Conservation (phyloP, 2,329 filamentous ascomycete species). For the Aspergillus chevalieri region DNA sequence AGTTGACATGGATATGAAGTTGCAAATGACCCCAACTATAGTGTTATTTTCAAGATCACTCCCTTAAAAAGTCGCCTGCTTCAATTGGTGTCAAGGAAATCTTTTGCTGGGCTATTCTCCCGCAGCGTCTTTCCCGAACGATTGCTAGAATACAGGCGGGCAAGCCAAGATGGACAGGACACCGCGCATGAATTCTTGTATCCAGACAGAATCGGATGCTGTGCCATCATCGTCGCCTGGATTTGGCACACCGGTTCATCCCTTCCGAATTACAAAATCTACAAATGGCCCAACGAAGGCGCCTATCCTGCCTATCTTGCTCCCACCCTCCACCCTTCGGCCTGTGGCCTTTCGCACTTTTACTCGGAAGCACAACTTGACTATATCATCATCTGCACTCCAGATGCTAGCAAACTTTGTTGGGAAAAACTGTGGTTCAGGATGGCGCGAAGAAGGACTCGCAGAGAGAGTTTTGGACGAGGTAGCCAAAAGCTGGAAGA, state of each 20-base stretch:
- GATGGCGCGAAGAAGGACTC: slow-evolving; percentile 91
- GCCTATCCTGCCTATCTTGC: slow-evolving; percentile 76
- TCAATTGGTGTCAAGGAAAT: neutral
- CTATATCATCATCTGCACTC: slow-evolving; percentile 78
- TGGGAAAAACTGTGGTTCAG: slow-evolving; percentile 86
- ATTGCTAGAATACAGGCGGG: neutral
- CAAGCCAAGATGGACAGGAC: slow-evolving; percentile 18
- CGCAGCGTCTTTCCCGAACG: neutral
- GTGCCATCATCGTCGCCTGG: slow-evolving; percentile 85
- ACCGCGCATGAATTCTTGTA: slow-evolving; percentile 9
- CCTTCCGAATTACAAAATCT: slow-evolving; percentile 48
- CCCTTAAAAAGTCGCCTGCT: neutral
- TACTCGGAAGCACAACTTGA: slow-evolving; percentile 95
- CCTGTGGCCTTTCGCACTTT: slow-evolving; percentile 92
- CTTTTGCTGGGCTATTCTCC: neutral
- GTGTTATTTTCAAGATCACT: too few relatives aligned
- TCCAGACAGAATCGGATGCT: slow-evolving; percentile 42
- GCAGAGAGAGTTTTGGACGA: slow-evolving; percentile 91
- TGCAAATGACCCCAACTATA: neutral
- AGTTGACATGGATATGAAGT: neutral
- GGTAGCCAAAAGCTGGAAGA: slow-evolving; percentile 86
- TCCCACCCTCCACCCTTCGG: slow-evolving; percentile 78
- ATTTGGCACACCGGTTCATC: slow-evolving; percentile 80
- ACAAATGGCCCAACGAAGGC: slow-evolving; percentile 47
- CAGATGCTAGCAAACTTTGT: slow-evolving; percentile 83